Evolutionary conservation across 2,329 filamentous ascomycete species (phyloP), one percentile per base, ranked within the genome.

Genomic region (Epichloe baconii): DNA sequence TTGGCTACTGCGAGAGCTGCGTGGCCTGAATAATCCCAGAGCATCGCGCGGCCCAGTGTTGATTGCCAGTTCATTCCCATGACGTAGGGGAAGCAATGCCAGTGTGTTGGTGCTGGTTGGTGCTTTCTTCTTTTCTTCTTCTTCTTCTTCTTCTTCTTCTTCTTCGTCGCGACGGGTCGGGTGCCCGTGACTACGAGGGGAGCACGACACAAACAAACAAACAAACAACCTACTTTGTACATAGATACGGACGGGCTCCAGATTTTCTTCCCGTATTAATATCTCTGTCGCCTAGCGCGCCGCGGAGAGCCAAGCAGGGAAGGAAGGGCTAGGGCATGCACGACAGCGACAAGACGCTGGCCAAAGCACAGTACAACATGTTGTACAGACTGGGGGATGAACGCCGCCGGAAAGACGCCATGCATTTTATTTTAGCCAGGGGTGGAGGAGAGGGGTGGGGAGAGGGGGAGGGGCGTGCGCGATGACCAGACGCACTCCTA

Each of bases 1-100:
- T 7, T 26, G 23, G 23, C 23, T 26, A 26, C 6, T 26, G 5
- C 23, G 23, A 26, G 23, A 26, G 6, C 2, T 23, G 23, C 23
- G 23, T 21, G 23, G 6, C 23, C 23, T 26, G 23, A 26, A 26
- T n/a, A 45, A 46, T 40, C 21, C 48, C 15, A 35, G 43, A 40
- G n/a, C 48, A 23, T 19, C 42, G 23, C 21, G 14, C 23, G 8
- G 21, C 8, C 40, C 23, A 15, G 40, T 42, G 17, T 26, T 26
- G 26, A 17, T 14, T 37, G 35, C 37, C 15, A 36, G 47, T 47
- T 47, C 46, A 52, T 55, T 50, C 52, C 51, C 48, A 55, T 53
- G 51, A 55, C 47, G 54, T 53, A 53, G 40, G 35, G 40, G 45
- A 51, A 31, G 48, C 23, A 26, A 26, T 26, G 23, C 23, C 23